Base-by-base conservation (phyloP, 2,329 filamentous ascomycete species). In the Chaetomiaceae sp. region DNA sequence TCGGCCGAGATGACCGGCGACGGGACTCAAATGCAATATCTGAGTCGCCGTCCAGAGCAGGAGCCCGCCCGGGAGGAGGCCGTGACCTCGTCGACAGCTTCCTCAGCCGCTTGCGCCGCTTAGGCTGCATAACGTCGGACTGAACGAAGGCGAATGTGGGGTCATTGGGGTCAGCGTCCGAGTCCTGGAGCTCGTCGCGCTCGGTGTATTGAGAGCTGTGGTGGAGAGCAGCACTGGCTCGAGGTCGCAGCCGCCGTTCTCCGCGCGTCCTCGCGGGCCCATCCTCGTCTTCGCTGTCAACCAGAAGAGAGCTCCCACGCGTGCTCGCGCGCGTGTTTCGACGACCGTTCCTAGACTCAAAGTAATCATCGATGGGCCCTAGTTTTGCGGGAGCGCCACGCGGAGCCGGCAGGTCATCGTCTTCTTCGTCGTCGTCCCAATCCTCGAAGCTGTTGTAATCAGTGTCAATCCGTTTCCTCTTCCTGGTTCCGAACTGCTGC, bases 11-110 rank as follows among this genome's bases (percentile, higher is more conserved):
- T 1, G 76, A 79, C 30, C 75, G 69, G 27, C 76, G 70, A 15
- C 67, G 64, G 7, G 65, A 57, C 55, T 78, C 75, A 42, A 79
- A 76, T 47, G 78, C 76, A 27, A 79, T 78, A 11, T 61, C 59
- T 3, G 51, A 56, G n/a, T 60, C 54, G 6, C 50, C 45, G 11
- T 19, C 33, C 9, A n/a, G 11, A 12, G 34, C 30, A 22, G 3
- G 14, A n/a, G 27, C 19, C 14, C 8, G 46, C 5, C 17, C 17
- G n/a, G n/a, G n/a, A 6, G 33, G 4, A n/a, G 26, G 12, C 36
- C 34, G 45, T 10, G 12, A 4, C 33, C 39, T 47, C 2, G 38
- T 22, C 6, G 43, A 45, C 12, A 49, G 42, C 47, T 32, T 49
- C 26, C 37, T 45, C 7, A 51, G 38, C 35, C 50, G 44, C 48